phyloP scores from a whole-genome alignment of 2,329 filamentous ascomycete genomes.

The Fusarium secorum region DNA sequence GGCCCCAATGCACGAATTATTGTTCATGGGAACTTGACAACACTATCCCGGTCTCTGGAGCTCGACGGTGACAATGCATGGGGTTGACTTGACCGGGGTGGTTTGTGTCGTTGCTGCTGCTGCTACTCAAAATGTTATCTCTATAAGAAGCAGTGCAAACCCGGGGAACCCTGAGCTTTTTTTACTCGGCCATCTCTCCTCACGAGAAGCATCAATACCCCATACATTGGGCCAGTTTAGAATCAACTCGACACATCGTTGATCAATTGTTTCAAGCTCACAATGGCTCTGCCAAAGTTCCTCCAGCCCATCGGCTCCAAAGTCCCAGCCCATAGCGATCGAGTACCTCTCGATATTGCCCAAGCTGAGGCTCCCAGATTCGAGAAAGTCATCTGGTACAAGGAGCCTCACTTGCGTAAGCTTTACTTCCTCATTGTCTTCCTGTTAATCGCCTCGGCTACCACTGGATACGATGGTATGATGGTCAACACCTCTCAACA shows the following conservation, averaged over 20 bases:
- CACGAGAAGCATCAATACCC: constrained; percentile 18
- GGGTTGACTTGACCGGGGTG: constrained; percentile 2
- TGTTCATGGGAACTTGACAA: neutral
- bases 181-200: constrained; percentile 24
- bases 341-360: constrained; percentile 46
- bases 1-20: constrained; percentile 6
- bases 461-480: constrained; percentile 69
- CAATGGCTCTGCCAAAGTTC: constrained; percentile 40
- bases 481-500: constrained; percentile 67
- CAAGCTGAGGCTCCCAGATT: constrained; percentile 58
- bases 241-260: neutral
- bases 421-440: constrained; percentile 62
- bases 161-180: constrained; percentile 10
- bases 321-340: constrained; percentile 9
- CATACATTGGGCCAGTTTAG: constrained; percentile 1
- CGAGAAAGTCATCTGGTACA: constrained; percentile 64
- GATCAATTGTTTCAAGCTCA: neutral
- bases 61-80: constrained; percentile 15
- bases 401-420: constrained; percentile 63
- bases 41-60: neutral
- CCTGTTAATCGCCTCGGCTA: constrained; percentile 67
- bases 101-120: neutral
- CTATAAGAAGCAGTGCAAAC: constrained; percentile 38
- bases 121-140: neutral
- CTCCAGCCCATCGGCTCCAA: constrained; percentile 38